phyloP scores from a whole-genome alignment of 2,329 filamentous ascomycete genomes.

The Curvularia verruculosa region DNA sequence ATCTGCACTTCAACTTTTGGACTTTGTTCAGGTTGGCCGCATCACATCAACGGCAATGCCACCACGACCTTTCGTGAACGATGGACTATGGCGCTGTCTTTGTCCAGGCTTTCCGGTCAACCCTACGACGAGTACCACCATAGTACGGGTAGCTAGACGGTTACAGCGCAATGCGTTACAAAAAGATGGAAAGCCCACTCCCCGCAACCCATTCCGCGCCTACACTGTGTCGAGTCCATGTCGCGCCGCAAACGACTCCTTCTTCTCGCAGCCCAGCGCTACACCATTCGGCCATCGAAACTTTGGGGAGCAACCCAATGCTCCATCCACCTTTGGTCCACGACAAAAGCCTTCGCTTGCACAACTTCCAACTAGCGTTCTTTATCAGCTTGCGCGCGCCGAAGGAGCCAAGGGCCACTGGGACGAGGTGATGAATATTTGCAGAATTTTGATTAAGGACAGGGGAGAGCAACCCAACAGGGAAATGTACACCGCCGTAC shows the following conservation, averaged over 20 bases:
- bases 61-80: conserved; percentile 41
- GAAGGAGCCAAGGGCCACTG: conserved; percentile 35
- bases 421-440: conserved; percentile 50
- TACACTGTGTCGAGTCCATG: conserved; percentile 18
- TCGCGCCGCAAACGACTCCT: conserved; percentile 9
- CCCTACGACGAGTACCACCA: background rate
- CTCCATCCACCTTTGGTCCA: background rate
- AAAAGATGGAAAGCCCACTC: background rate
- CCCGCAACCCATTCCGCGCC: conserved; percentile 17
- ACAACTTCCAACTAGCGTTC: conserved; percentile 32
- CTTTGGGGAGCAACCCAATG: conserved; percentile 8
- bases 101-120: conserved; percentile 36
- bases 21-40: conserved; percentile 7
- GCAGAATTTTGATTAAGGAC: conserved; percentile 65
- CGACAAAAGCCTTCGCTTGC: conserved; percentile 25
- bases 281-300: conserved; percentile 6
- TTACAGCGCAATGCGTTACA: conserved; percentile 3
- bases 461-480: conserved; percentile 62
- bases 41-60: conserved; percentile 32
- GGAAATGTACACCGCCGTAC: conserved; percentile 74
- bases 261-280: conserved; percentile 9
- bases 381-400: conserved; percentile 41
- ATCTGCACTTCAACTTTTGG: conserved; percentile 4
- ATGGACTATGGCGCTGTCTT: conserved; percentile 45
- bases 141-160: conserved; percentile 3